Base-by-base conservation (phyloP, 2,329 filamentous ascomycete species). In the Claviceps lovelessii region DNA sequence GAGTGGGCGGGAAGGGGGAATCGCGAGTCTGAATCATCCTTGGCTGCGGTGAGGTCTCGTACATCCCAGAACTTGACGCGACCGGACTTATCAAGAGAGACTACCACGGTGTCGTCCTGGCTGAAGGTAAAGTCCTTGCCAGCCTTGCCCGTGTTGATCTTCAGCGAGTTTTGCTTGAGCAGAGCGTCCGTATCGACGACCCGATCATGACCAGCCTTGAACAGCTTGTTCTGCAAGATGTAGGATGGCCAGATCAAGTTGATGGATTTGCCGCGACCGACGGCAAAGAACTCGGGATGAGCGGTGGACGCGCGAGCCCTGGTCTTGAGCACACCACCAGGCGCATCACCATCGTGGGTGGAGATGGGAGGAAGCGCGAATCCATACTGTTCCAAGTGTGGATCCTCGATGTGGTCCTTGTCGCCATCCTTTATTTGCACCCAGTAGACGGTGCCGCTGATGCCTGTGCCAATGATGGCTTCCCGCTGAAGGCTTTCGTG, bases 1-100 rank as follows among this genome's bases (percentile, higher is more conserved):
- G 73, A 76, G 54, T 77, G 74, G 1, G 74, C 76, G 9, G 80
- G 80, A 64, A 77, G 67, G 1, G 77, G 76, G 54, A 70, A 72
- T 58, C 74, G 73, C 11, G 73, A 69, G 58, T 79, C 75, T 10
- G 73, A 75, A 56, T 68, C 73, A 58, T 79, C 75, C 62, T 76
- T 75, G 58, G 70, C 70, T 19, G 77, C 73, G 2, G 77, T 85
- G 55, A 96, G 77, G 57, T 87, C 82, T 57, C 87, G 87, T 60
- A 97, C 88, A 68, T 98, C 93, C 94, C 93, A 98, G 76, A 98
- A 96, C 71, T 95, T 93, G 72, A 97, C 85, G 58, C 89, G 85
- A 50, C 93, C 94, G 57, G 90, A 91, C 74, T 98, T 98, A 70
- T 98, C 94, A 53, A 98, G 81, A 51, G 91, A 96, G 49, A 94